Evolutionary conservation across 2,329 filamentous ascomycete species (phyloP), one percentile per base, ranked within the genome.

Genomic region (Claviceps pazoutovae): DNA sequence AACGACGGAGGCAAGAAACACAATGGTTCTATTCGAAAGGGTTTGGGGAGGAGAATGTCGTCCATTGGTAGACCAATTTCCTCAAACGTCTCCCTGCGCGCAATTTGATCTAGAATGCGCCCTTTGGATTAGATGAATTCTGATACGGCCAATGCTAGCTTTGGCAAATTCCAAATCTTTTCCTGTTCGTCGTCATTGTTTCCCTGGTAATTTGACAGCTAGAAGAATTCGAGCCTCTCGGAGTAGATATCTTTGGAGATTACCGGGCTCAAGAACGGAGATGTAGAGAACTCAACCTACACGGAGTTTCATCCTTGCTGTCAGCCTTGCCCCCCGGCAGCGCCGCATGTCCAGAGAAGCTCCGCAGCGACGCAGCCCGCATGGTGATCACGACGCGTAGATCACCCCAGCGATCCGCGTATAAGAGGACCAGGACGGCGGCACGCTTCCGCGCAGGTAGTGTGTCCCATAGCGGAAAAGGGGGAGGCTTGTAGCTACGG

Each of bases 21-120:
- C 44, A 97, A 79, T 62, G 93, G 84, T 68, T 96, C 90, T 58
- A 97, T 83, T 51, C 76, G 75, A 69, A 95, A 96, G 1, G 87
- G 87, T 13, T 73, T 70, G 1, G 88, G 87, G 34, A 95, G 75
- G 54, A 79, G 78, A 53, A 65, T 60, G 62, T 89, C 80, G 58
- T 82, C 75, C 61, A 83, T 74, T 1, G 91, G 87, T 2, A 97
- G 80, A 1, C 91, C 91, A 57, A 97, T 95, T 66, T 97, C 91
- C 66, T 97, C 91, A 65, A 79, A 86, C 1, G 91, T 90, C 73
- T 97, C 91, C 56, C 91, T 81, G 21, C 91, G 81, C 8, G 91
- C 89, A 49, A 90, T 94, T 62, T 90, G 78, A 66, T 88, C 88
- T 68, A 48, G 19, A 34, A 30, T 34, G 36, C 17, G 16, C 14